Conservation (phyloP, 352 stramenopile species). For the Globisporangium irregulare region DNA sequence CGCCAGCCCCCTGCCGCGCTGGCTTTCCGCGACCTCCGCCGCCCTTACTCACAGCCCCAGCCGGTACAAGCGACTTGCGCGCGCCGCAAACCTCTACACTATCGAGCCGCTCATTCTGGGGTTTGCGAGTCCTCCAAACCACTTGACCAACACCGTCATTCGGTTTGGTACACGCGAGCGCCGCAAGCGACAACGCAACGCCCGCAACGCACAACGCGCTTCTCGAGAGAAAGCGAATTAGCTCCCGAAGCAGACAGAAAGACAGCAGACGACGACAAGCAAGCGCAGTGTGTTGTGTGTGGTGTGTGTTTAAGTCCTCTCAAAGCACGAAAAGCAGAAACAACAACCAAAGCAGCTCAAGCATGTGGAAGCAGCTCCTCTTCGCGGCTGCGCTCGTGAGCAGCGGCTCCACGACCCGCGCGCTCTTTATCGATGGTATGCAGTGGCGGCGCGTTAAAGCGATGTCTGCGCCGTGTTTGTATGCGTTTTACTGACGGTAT, state of each 20-base stretch:
- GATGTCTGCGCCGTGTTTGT: background rate
- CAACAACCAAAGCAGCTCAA: background rate
- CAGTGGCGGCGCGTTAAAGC: background rate
- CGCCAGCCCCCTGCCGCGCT: background rate
- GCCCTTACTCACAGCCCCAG: background rate
- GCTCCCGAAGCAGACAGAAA: background rate
- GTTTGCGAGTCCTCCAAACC: constrained; percentile 11
- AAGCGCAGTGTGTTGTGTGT: background rate
- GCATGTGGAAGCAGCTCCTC: constrained; percentile 18
- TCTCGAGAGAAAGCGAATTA: background rate
- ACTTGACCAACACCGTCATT: constrained; percentile 17
- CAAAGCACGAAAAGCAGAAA: constrained; percentile 1
- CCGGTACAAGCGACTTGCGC: background rate
- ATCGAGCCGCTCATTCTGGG: constrained; percentile 14
- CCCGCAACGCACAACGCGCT: constrained; percentile 11
- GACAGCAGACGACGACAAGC: background rate
- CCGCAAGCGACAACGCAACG: constrained; percentile 3
- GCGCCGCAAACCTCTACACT: constrained; percentile 8
- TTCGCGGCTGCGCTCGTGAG: constrained; percentile 8
- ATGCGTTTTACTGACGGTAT: background rate
- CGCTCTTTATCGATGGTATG: constrained; percentile 22
- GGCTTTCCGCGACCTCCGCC: constrained; percentile 8
- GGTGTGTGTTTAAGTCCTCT: background rate
- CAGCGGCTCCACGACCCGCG: background rate
- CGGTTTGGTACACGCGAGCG: constrained; percentile 21